Evolutionary conservation across 208 protist genomes (phyloP), one percentile per base, ranked within the genome.

Genomic region (Trypanosoma vivax): DNA sequence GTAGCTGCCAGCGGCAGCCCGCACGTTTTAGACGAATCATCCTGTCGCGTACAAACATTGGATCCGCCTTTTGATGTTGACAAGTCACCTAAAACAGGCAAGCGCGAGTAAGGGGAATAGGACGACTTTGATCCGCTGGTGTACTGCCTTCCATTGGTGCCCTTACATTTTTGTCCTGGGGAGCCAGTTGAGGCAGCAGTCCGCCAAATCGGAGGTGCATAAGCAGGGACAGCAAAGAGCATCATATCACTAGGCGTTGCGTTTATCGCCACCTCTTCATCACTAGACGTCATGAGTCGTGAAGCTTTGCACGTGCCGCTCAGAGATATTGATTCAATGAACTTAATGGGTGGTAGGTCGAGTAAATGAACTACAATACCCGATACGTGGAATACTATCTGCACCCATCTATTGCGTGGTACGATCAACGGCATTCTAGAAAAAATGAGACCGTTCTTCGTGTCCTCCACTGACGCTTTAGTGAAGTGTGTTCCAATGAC

Each of bases 181-280:
- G 52, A 4, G 23, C 27, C 25, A 47, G 42, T 21, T 19, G 35
- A 10, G 13, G 43, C 24, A 25, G 63, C 61, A 5, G 78, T 86
- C 39, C 50, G 62, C 82, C 85, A 92, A 25, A 92, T 79, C 0
- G 85, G 81, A 39, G 78, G 81, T 11, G 55, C 70, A 51, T 89
- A 92, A 14, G 85, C 81, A 0, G 85, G 85, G 19, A 92, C 85
- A 14, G 82, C 79, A 65, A 92, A 88, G 3, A 92, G 64, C 1
- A 66, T 71, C 71, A 92, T 84, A 21, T 67, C 64, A 33, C 56
- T 48, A 16, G 81, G 85, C 27, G 73, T 81, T 0, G 67, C 58
- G 31, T 88, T 83, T 30, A 92, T 88, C 48, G 71, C 79, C 7
- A 46, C 60, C 48, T 80, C 68, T 56, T 92, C 85, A 46, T 77